Evolutionary conservation across 1,139 yeast genomes (phyloP).

Genomic region (Meyerozyma sp.): DNA sequence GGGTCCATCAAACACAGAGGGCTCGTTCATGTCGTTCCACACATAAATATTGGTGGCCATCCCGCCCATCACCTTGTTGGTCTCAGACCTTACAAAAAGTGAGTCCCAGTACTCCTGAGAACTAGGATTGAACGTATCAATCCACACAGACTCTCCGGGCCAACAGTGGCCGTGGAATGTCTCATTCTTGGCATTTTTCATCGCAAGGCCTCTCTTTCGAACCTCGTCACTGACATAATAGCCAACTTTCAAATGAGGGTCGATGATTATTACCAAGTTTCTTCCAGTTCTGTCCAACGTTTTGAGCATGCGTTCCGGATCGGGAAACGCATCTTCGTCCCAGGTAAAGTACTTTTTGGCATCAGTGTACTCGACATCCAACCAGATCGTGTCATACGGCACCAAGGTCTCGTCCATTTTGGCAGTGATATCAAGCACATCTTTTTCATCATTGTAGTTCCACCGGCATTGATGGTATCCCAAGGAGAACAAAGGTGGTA

Average conservation of each 20-base stretch:
- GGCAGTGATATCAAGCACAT: conserved; percentile 64
- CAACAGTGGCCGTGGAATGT: conserved; percentile 86
- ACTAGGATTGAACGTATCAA: conserved; percentile 71
- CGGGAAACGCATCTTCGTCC: conserved; percentile 70
- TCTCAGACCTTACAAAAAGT: conserved; percentile 17
- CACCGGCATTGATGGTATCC: conserved; percentile 97
- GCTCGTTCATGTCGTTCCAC: conserved; percentile 99
- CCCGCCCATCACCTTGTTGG: conserved; percentile 38
- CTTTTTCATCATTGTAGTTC: conserved; percentile 89
- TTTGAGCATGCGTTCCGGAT: conserved; percentile 62
- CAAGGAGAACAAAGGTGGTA: conserved; percentile 78
- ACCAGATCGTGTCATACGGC: conserved; percentile 93
- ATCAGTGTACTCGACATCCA: conserved; percentile 89
- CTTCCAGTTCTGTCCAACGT: conserved; percentile 69
- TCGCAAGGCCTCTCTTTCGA: conserved; percentile 28
- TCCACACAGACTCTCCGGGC: conserved; percentile 97
- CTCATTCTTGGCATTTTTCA: conserved; percentile 34
- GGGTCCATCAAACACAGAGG: conserved; percentile 91
- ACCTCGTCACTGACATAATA: conserved; percentile 60
- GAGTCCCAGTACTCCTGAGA: conserved; percentile 58
- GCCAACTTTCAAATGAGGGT: conserved; percentile 79
- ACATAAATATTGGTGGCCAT: conserved; percentile 60
- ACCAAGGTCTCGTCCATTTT: conserved; percentile 69
- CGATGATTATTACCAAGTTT: conserved; percentile 78
- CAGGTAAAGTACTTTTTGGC: conserved; percentile 87